A percentile compares a stretch with the other conserved stretches of the same genome.
These are phyloP conservation scores for Neurospora africana DNA, from an alignment of 495 filamentous ascomycete species.

Conservation along the genomic window DNA sequence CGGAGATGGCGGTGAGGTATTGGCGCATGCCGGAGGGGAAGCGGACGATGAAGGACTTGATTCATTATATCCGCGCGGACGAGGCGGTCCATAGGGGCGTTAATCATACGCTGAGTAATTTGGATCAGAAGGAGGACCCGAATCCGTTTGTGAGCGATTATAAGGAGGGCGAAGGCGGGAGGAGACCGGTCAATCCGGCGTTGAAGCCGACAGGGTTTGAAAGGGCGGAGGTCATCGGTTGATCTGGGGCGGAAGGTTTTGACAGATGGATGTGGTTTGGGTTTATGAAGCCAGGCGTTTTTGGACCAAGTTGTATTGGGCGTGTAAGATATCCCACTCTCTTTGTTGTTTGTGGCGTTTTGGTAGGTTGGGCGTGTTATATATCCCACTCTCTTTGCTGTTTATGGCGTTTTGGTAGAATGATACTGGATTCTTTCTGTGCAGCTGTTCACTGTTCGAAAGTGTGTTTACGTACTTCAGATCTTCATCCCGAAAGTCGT, in stretches of 20 bases:
- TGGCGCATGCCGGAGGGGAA: conserved; percentile 86
- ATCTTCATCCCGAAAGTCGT: neutral
- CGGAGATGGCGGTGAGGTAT: conserved; percentile 80
- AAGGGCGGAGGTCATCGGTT: conserved; percentile 63
- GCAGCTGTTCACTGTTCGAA: neutral
- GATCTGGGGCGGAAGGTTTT: conserved; percentile 1
- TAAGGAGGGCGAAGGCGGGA: conserved; percentile 38
- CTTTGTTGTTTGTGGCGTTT: neutral
- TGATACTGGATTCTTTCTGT: neutral
- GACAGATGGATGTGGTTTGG: neutral
- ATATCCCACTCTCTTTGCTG: neutral
- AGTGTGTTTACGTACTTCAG: neutral
- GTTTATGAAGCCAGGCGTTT: neutral
- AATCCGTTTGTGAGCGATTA: conserved; percentile 82
- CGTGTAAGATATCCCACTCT: neutral
- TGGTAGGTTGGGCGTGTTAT: neutral
- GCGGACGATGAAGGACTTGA: conserved; percentile 72
- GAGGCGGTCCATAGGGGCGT: conserved; percentile 97
- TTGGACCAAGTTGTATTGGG: neutral
- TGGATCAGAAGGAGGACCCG: conserved; percentile 71
- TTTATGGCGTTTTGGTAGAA: neutral
- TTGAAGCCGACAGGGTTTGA: conserved; percentile 70
- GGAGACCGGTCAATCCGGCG: conserved; percentile 47
- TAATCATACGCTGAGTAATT: conserved; percentile 85
- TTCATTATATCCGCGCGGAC: conserved; percentile 76